Base-by-base conservation (phyloP, 1,284 basidiomycete species). In the Sporisorium graminicola region DNA sequence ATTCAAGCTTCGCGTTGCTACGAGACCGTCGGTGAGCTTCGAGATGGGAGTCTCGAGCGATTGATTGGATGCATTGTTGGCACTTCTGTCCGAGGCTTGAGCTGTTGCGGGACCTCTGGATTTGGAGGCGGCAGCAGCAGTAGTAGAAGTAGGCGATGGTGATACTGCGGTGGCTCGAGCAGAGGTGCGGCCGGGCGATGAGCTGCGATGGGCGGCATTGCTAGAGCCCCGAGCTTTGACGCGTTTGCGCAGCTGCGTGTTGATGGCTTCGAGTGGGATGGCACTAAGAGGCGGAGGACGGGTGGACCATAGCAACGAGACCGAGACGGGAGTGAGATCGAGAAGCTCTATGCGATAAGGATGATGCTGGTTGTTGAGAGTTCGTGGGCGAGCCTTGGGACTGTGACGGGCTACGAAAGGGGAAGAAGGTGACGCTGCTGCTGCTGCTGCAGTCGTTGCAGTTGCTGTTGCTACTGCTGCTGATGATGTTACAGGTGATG, bases 281-380 rank as follows among this genome's bases (percentile, higher is more conserved):
- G 77, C 73, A 47, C 69, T 76, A 58, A 82, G 70, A 10, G 81
- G 81, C n/a, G 78, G 74, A 10, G 81, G 81, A 8, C 80, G 65
- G 8, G 68, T 74, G 22, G 81, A 81, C 77, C 79, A 80, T 42
- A 79, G 67, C n/a, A 81, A 27, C 1, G 81, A 78, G 10, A 81
- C 72, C 13, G 80, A 81, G 42, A 82, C 76, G 20, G 81, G 79
- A 2, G 79, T 80, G 37, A 82, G 60, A 35, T 81, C 80, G 60
- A 78, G 74, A 18, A 82, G 74, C 43, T 82, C 80, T 54, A 82
- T 74, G 26, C 81, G 74, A 61, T 77, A 80, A 1, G 78, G 78
- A 43, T 82, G 79, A 13, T 81, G 79, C 22, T 65, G 63, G 24
- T 74, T 53, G 47, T 69, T 73, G 35, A 66, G 51, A 10, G 59